Percentiles rank a stretch among this genome's conserved stretches.
Conservation (phyloP, 164 flowering plant genomes). For the Chimonanthus salicifolius region DNA sequence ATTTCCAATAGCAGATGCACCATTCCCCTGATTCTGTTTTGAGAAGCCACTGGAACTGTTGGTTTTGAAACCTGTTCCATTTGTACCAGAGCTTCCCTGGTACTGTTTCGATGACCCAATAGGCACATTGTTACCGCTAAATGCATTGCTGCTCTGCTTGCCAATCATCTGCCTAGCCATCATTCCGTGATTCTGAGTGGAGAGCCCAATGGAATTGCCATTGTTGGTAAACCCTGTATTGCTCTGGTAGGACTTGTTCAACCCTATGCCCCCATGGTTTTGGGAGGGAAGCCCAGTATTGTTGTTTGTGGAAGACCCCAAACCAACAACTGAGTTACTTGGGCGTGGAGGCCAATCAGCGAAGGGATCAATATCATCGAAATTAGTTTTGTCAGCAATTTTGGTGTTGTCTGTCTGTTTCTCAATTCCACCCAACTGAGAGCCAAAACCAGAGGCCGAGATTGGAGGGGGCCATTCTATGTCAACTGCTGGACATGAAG, state of each 20-base stretch:
- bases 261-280: constrained; percentile 17
- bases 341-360: constrained; percentile 92
- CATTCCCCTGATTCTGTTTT: constrained; percentile 38
- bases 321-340: constrained; percentile 28
- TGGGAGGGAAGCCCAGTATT: constrained; percentile 14
- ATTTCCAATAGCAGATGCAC: constrained; percentile 20
- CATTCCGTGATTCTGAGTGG: constrained; percentile 32
- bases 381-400: constrained; percentile 27
- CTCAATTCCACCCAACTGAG: constrained; percentile 27
- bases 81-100: background rate
- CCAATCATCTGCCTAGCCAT: constrained; percentile 16
- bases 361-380: constrained; percentile 81
- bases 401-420: constrained; percentile 25
- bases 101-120: constrained; percentile 27
- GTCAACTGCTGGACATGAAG: constrained; percentile 64
- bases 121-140: constrained; percentile 23
- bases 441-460: constrained; percentile 26
- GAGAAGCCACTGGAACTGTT: constrained; percentile 34
- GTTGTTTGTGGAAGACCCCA: constrained; percentile 31
- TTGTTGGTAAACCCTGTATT: constrained; percentile 19
- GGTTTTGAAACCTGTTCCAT: constrained; percentile 16
- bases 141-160: constrained; percentile 15
- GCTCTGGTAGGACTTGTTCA: constrained; percentile 16
- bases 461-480: constrained; percentile 91
- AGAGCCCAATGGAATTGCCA: constrained; percentile 16